Evolutionary conservation across 1,284 basidiomycete species (phyloP), one percentile per base, ranked within the genome.

Genomic region (Ustilago xerochloae): DNA sequence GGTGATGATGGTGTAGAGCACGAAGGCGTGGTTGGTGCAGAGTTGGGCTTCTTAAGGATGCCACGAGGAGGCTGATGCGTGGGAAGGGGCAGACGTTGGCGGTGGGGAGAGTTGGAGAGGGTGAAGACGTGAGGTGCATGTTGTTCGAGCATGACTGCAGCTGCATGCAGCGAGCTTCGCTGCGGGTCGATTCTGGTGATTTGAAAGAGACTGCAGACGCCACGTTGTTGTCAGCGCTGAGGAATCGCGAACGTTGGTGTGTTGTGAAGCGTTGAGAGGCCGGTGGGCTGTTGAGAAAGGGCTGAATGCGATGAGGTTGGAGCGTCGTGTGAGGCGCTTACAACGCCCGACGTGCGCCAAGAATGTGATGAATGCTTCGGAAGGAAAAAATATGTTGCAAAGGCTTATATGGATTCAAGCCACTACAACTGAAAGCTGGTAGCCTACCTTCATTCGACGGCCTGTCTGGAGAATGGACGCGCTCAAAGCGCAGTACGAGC

Each of bases 21-120:
- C 16, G 49, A 54, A 6, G 51, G 33, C 13, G 49, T 15, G 13
- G 48, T 28, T 4, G 61, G 49, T 8, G 33, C 55, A 16, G 51
- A 58, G 1, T 51, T 33, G 3, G 61, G 16, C 52, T 63, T 69
- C 38, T 69, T 63, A 36, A 69, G 60, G 9, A 63, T 69, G 52
- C 66, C 45, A 29, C 66, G 55, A n/a, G 52, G 60, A 12, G 33
- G 51, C 15, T 38, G 66, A 18, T 50, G 54, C 18, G 28, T 22
- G 15, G 30, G n/a, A n/a, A n/a, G 16, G 18, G 43, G 41, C 6
- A 48, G n/a, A 32, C 43, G 41, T 24, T 33, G 54, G 35, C 35
- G 28, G 50, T 48, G 55, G 7, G 58, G 59, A 33, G 52, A 60
- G 8, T 18, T 59, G 3, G 66, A 51, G 24, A 52, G 32, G 32